Percentiles rank a stretch among this genome's conserved stretches.
Conservation (phyloP, 257 asterid species). For the Thymus quinquecostatus region DNA sequence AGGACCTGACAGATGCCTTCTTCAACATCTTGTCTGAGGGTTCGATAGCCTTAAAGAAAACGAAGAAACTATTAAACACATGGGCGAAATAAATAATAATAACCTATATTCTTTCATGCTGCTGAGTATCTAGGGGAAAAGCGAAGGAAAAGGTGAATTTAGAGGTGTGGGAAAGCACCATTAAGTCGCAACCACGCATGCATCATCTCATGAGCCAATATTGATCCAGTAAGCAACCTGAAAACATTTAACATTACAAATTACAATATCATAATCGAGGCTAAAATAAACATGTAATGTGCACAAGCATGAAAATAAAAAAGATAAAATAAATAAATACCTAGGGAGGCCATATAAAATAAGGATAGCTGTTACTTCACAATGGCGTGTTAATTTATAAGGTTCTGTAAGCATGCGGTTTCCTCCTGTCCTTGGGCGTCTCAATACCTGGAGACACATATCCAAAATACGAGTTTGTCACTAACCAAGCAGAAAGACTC, state of each 20-base stretch:
- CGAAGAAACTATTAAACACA: neutral
- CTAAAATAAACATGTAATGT: neutral
- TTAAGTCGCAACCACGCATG: conserved; percentile 94
- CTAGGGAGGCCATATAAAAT: conserved; percentile 90
- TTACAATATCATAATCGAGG: conserved; percentile 6
- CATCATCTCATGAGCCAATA: conserved; percentile 98
- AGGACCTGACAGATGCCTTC: conserved; percentile 97
- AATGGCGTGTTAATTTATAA: conserved; percentile 65
- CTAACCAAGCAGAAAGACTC: neutral
- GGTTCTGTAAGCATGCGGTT: conserved; percentile 79
- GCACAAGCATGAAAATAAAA: neutral
- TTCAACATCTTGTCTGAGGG: conserved; percentile 88
- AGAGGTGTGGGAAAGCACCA: conserved; percentile 51
- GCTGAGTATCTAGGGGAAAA: neutral
- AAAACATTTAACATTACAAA: conserved; percentile 25
- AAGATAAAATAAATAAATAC: conserved; percentile 37
- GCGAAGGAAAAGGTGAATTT: neutral
- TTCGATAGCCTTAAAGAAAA: conserved; percentile 62
- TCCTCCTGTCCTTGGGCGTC: conserved; percentile 75
- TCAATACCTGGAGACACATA: conserved; percentile 48
- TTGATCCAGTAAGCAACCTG: conserved; percentile 90
- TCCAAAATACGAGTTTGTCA: conserved; percentile 19
- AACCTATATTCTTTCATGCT: neutral
- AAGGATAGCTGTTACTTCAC: conserved; percentile 94
- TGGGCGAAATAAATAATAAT: neutral